Evolutionary conservation across 139 green algal species (phyloP), one percentile per base, ranked within the genome.

Genomic region (Micromonas commoda): DNA sequence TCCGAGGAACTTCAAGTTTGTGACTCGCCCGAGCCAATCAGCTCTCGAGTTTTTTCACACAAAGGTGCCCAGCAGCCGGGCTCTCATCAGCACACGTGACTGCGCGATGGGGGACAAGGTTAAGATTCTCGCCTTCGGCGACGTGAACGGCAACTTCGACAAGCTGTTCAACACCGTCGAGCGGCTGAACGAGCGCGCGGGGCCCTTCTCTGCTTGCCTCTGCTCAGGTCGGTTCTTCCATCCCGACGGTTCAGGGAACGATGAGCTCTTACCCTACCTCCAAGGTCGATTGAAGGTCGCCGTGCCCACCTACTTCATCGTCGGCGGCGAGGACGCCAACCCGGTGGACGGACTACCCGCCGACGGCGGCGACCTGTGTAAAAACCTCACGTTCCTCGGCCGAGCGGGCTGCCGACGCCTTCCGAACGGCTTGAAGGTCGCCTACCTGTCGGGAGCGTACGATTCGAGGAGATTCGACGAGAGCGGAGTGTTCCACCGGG

Each of bases 371-470:
- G 63, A 70, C 13, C 9, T 70, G 63, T 70, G 63, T 19, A 33
- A 33, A 19, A 70, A 70, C 63, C 63, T 70, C 29, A 70, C 63
- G 28, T 70, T 70, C 29, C 29, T 70, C 13, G 63, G 63, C 45
- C 45, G 45, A 57, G 45, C 45, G 9, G 45, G 45, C 45, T 9
- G 9, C 9, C 9, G 16, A 16, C 45, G 45, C 9, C 16, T 57
- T 9, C 45, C 45, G 45, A 23, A 16, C 45, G 45, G 45, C 45
- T 16, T 57, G 9, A 57, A 16, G 9, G 45, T 57, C 45, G 45
- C 45, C 9, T 57, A 57, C 45, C 45, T 57, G 9, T 57, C 45
- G 9, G 45, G 45, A 9, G 45, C 45, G 45, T 57, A 57, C 45
- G 16, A 57, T 9, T 16, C 45, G 45, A 16, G 16, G 9, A 57